A percentile compares a stretch with the other conserved stretches of the same genome.
Evolutionary conservation across 306 rosid species (phyloP).

Genomic region (Vigna trinervia): DNA sequence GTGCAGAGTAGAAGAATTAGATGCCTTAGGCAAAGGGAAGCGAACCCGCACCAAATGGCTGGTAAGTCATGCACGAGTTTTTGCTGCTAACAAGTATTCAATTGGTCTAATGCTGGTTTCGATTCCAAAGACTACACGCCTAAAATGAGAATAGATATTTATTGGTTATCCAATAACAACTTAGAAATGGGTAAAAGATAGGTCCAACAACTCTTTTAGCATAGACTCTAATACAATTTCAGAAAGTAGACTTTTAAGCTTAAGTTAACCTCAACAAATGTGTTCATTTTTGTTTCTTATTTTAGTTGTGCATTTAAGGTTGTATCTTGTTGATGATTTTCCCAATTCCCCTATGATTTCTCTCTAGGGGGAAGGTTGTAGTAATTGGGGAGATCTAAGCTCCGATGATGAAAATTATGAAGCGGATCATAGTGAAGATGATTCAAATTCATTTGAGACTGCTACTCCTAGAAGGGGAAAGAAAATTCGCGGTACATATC

Average conservation of each 20-base stretch:
- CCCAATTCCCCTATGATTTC: slow-evolving; percentile 69
- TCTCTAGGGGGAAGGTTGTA: slow-evolving; percentile 90
- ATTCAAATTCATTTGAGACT: slow-evolving; percentile 69
- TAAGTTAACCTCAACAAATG: background rate
- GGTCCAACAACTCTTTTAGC: no score
- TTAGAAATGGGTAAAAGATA: no score
- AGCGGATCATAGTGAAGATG: slow-evolving; percentile 87
- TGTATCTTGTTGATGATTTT: slow-evolving; percentile 30
- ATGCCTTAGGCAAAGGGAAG: slow-evolving; percentile 92
- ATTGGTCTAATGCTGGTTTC: slow-evolving; percentile 10
- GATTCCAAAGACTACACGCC: background rate
- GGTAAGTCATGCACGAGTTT: slow-evolving; percentile 54
- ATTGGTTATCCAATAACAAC: no score
- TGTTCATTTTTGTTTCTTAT: background rate
- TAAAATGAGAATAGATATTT: no score
- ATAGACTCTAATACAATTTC: no score
- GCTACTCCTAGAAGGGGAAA: slow-evolving; percentile 62
- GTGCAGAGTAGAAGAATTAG: slow-evolving; percentile 81
- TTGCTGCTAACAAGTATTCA: background rate
- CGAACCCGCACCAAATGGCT: slow-evolving; percentile 71
- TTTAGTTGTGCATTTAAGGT: background rate
- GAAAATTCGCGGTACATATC: slow-evolving; percentile 72
- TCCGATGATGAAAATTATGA: slow-evolving; percentile 84
- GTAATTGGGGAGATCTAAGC: slow-evolving; percentile 89
- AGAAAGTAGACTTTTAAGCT: no score